Base-by-base conservation (phyloP, 2,329 filamentous ascomycete species). In the Lasiodiplodia citricola region DNA sequence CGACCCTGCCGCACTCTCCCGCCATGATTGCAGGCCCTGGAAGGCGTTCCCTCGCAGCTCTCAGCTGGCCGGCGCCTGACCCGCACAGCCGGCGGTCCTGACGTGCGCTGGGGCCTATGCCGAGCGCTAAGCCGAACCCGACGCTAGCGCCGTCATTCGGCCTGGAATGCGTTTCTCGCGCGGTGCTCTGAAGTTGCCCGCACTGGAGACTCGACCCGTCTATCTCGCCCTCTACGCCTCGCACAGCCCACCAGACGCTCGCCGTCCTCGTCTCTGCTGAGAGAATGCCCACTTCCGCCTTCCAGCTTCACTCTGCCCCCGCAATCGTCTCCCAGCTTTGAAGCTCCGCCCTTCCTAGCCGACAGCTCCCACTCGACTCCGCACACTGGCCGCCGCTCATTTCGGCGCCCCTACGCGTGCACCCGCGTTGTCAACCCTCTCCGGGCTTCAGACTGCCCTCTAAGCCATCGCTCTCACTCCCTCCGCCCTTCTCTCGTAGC, bases 311-410 rank as follows among this genome's bases (percentile, higher is more conserved):
- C 66, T 70, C 71, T 65, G 72, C 70, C 67, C 73, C 71, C 71
- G 70, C 74, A 73, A 74, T 75, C 73, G 71, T 72, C 71, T 70
- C 69, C 72, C 73, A 72, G 66, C 77, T 79, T 71, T 79, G 72
- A 78, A 79, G 76, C 77, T 78, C 73, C 75, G 73, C 73, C 73
- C 70, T 75, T 70, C 68, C 47, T 72, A 71, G 72, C 72, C 75
- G 73, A 72, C 70, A 70, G 62, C 71, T 70, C 71, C 68, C 70
- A 64, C 66, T 70, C 69, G 66, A 69, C 72, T 71, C 67, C 70
- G 69, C 66, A 67, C 65, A 60, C 69, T 50, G 56, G 66, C 68
- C 21, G 31, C 66, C 63, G 31, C 50, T 63, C 69, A 70, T 72
- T 71, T 72, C 72, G 66, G 67, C 60, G 35, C 44, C 69, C 69